Evolutionary conservation across 192 early-diverging fungal species (phyloP), one percentile per base, ranked within the genome.

Genomic region (Backusella macrospora): DNA sequence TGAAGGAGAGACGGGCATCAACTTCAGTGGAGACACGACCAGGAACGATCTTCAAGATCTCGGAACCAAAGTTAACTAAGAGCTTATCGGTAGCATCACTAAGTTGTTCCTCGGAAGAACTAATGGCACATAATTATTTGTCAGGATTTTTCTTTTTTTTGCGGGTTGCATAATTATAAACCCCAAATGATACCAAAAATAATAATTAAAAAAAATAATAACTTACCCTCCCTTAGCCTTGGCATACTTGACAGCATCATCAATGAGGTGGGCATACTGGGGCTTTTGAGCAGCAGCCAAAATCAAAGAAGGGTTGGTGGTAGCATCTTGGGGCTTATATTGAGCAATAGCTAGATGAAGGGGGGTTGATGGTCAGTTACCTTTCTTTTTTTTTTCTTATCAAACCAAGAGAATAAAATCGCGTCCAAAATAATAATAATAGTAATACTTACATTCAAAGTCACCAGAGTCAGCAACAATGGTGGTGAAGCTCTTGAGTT

Each of bases 21-120:
- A 99, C 98, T 85, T 99, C 98, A 74, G 98, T 98, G 47, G 96
- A 98, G 72, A 99, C 98, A 75, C 98, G 95, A 38, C 98, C 98
- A 23, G 98, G 98, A 40, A 99, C 93, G 80, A 97, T 94, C 87
- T 96, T 94, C 70, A 99, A 89, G 76, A 99, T 99, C 84, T 98
- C 92, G 71, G 79, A 78, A 82, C 98, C 98, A 89, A 99, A 99
- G 90, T 97, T 97, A 74, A 99, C 95, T 40, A 97, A 87, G 75
- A 91, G 70, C 86, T 96, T 96, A 89, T 99, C 97, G 71, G 94
- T 86, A 70, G 97, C 96, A 86, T 82, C 88, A 71, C 89, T 89
- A 66, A 92, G 77, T 85, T 97, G 93, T 74, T 92, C 91, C 48
- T 95, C 92, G 26, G 81, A 45, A 59, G 90, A 77, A 68, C 88